Conservation (phyloP, 805 yeast species). For the Citeromyces matritensis region DNA sequence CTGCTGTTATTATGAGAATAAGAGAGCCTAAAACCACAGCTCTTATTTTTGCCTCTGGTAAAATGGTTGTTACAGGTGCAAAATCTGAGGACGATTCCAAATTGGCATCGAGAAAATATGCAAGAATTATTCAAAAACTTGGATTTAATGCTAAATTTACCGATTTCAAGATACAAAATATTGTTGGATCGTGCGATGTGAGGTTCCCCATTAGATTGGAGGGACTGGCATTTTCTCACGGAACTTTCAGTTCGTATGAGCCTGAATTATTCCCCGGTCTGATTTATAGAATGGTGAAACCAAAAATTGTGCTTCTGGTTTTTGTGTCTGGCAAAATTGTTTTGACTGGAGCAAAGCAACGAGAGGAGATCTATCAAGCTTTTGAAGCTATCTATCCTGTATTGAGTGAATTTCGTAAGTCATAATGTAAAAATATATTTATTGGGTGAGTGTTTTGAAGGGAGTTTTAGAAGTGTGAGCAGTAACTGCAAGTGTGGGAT, state of each 20-base stretch:
- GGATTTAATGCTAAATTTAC: constrained; percentile 97
- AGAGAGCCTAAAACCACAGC: constrained; percentile 99
- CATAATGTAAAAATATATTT: constrained; percentile 19
- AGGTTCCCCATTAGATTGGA: constrained; percentile 95
- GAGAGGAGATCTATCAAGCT: constrained; percentile 97
- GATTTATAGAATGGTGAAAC: constrained; percentile 98
- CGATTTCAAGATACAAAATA: constrained; percentile 94
- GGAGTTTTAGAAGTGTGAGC: too few relatives aligned
- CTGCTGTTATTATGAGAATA: constrained; percentile 98
- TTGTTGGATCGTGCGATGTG: constrained; percentile 97
- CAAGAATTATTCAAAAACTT: constrained; percentile 92
- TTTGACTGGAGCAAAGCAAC: constrained; percentile 95
- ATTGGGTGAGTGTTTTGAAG: constrained; percentile 14
- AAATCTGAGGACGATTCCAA: constrained; percentile 98
- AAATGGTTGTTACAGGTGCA: constrained; percentile 99
- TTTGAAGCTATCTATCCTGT: constrained; percentile 98
- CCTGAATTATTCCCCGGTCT: constrained; percentile 97
- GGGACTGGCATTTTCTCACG: constrained; percentile 96
- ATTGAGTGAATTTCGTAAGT: constrained; percentile 89
- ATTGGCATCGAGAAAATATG: constrained; percentile 92
- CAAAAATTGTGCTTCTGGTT: constrained; percentile 88
- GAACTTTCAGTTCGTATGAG: constrained; percentile 96
- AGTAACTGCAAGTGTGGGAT: too few relatives aligned
- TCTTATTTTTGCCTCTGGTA: constrained; percentile 93
- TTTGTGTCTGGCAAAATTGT: constrained; percentile 97